phyloP scores from a whole-genome alignment of 352 stramenopile species.

The Phytophthora chlamydospora region DNA sequence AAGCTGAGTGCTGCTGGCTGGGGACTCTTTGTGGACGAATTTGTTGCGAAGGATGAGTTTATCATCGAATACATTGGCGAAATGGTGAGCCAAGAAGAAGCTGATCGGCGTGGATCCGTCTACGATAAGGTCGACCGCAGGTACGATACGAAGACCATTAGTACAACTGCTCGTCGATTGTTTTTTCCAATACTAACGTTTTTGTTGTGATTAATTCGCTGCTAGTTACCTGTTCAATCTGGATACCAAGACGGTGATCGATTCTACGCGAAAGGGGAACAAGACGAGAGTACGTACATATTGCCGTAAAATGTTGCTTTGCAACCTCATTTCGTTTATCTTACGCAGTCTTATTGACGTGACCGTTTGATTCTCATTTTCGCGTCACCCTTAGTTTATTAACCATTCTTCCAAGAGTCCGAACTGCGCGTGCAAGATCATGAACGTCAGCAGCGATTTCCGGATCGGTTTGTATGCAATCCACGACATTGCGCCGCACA shows the following conservation, averaged over 20 bases:
- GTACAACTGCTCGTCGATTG: too few relatives aligned
- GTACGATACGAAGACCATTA: slow-evolving; percentile 18
- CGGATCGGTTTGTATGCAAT: slow-evolving; percentile 94
- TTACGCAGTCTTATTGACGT: not conserved
- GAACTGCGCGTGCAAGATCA: slow-evolving; percentile 91
- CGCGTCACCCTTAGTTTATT: slow-evolving; percentile 69
- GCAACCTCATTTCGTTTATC: not conserved
- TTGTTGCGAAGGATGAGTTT: slow-evolving; percentile 93
- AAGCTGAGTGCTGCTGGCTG: slow-evolving; percentile 84
- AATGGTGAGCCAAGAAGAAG: slow-evolving; percentile 91
- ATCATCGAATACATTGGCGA: slow-evolving; percentile 96
- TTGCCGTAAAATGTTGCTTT: not conserved
- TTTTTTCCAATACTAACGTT: slow-evolving; percentile 11
- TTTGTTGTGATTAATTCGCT: not conserved
- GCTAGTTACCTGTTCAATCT: slow-evolving; percentile 94
- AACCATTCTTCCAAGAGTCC: slow-evolving; percentile 83
- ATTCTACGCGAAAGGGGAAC: slow-evolving; percentile 95
- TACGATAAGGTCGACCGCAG: slow-evolving; percentile 91
- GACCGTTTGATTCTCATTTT: not conserved
- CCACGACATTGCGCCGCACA: slow-evolving; percentile 87
- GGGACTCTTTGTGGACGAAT: slow-evolving; percentile 92
- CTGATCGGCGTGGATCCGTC: slow-evolving; percentile 85
- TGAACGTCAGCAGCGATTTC: slow-evolving; percentile 92
- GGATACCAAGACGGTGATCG: slow-evolving; percentile 91
- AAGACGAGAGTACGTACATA: slow-evolving; percentile 83